Conservation (phyloP, 2,329 filamentous ascomycete species). For the Apiospora kogelbergensis region DNA sequence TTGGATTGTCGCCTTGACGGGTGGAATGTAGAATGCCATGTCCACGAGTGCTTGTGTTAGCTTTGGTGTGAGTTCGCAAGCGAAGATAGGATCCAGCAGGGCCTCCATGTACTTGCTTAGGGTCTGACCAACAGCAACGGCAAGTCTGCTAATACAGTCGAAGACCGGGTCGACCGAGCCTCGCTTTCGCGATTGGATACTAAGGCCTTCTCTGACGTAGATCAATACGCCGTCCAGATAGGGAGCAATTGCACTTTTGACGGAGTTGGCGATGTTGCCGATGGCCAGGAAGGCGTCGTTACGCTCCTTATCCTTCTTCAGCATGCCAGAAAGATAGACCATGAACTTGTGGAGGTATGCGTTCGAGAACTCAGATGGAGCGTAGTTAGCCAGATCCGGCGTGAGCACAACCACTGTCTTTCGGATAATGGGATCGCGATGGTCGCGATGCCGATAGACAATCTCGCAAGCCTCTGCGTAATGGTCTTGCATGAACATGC, state of each 20-base stretch:
- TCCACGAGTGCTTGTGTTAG: slow-evolving; percentile 94
- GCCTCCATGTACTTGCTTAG: slow-evolving; percentile 98
- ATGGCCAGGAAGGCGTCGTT: slow-evolving; percentile 96
- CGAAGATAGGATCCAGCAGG: slow-evolving; percentile 92
- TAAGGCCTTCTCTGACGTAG: slow-evolving; percentile 88
- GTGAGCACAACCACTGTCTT: slow-evolving; percentile 90
- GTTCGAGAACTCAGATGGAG: slow-evolving; percentile 84
- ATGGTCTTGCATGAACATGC: slow-evolving; percentile 98
- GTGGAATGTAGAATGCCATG: slow-evolving; percentile 98
- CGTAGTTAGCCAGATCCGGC: slow-evolving; percentile 88
- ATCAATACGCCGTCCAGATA: slow-evolving; percentile 94
- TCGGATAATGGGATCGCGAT: slow-evolving; percentile 82
- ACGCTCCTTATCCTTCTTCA: slow-evolving; percentile 92
- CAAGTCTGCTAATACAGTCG: slow-evolving; percentile 95
- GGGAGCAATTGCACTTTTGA: slow-evolving; percentile 90
- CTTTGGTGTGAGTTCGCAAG: slow-evolving; percentile 89
- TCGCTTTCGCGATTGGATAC: slow-evolving; percentile 69
- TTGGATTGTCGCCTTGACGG: slow-evolving; percentile 89
- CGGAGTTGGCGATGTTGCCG: slow-evolving; percentile 92
- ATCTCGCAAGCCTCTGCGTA: slow-evolving; percentile 93
- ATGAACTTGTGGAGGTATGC: slow-evolving; percentile 94
- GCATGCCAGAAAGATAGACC: slow-evolving; percentile 89
- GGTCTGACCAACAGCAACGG: slow-evolving; percentile 92
- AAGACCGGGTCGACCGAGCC: slow-evolving; percentile 79
- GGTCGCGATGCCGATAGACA: slow-evolving; percentile 88